phyloP scores from a whole-genome alignment of 2,329 filamentous ascomycete genomes.

The Cladosporium sphaerospermum region DNA sequence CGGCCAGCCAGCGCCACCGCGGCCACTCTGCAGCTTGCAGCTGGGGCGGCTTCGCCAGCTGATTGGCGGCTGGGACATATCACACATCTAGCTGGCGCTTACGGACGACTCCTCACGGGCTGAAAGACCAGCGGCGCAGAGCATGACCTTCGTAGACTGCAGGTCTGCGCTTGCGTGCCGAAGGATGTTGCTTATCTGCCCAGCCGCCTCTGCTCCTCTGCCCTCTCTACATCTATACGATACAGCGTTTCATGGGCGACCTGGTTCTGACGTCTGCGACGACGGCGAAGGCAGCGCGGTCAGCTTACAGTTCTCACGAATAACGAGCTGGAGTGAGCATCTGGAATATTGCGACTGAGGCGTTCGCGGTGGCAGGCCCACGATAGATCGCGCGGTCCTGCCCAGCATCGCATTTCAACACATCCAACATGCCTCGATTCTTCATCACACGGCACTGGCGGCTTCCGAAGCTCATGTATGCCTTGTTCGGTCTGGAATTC shows the following conservation, averaged over 20 bases:
- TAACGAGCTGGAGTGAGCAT: background rate
- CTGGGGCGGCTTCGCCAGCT: background rate
- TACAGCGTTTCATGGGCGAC: background rate
- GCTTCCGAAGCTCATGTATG: slow-evolving; percentile 45
- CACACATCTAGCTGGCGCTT: background rate
- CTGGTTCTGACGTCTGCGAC: background rate
- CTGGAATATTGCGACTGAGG: background rate
- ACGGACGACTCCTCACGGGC: background rate
- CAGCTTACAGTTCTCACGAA: background rate
- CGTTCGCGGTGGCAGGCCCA: background rate
- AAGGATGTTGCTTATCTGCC: background rate
- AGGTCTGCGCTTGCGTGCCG: background rate
- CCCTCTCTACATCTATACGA: background rate
- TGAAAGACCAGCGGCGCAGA: background rate
- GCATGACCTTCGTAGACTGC: background rate
- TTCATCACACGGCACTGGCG: slow-evolving; percentile 40
- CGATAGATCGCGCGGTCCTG: background rate
- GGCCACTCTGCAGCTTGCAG: background rate
- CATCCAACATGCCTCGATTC: slow-evolving; percentile 6
- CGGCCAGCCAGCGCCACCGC: background rate
- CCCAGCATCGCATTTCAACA: background rate
- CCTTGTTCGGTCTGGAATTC: slow-evolving; percentile 61
- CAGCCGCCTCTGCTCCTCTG: background rate
- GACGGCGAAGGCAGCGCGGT: background rate
- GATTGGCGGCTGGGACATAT: background rate